These are phyloP conservation scores for Starmerella etchellsii DNA, from an alignment of 805 yeast species.

Conservation along the genomic window DNA sequence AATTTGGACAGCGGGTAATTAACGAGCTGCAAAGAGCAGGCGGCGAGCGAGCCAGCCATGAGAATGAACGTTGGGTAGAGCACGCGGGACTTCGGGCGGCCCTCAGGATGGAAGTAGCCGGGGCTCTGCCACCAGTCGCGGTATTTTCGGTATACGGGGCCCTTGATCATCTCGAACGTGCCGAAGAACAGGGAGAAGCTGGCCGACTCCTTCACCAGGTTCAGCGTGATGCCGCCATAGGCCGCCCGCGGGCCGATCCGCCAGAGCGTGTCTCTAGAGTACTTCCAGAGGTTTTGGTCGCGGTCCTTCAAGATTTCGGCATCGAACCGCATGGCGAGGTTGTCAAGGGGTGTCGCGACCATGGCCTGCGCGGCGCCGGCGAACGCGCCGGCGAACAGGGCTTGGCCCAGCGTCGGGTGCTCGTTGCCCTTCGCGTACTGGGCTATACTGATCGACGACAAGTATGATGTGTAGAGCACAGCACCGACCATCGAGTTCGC, in stretches of 20 bases:
- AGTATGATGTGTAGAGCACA: constrained; percentile 70
- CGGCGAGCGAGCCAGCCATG: constrained; percentile 80
- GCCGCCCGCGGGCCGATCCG: constrained; percentile 75
- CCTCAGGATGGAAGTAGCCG: constrained; percentile 20
- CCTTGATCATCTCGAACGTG: constrained; percentile 67
- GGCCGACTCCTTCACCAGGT: constrained; percentile 59
- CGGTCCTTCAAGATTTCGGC: constrained; percentile 45
- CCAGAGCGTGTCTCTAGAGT: constrained; percentile 52
- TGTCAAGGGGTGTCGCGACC: constrained; percentile 89
- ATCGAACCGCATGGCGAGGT: constrained; percentile 69
- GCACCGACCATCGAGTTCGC: constrained; percentile 87
- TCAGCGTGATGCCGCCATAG: constrained; percentile 77
- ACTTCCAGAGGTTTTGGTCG: constrained; percentile 50
- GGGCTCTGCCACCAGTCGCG: constrained; percentile 24
- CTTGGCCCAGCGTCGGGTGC: constrained; percentile 37
- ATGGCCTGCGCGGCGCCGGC: constrained; percentile 85
- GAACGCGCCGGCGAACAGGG: constrained; percentile 65
- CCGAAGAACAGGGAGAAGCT: constrained; percentile 79
- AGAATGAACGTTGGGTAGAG: constrained; percentile 57
- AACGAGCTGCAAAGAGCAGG: constrained; percentile 57
- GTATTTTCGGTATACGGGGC: constrained; percentile 28
- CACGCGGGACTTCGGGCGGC: constrained; percentile 30
- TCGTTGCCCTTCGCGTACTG: constrained; percentile 16
- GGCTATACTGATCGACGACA: constrained; percentile 29
- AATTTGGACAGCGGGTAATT: constrained; percentile 74